A percentile compares a stretch with the other conserved stretches of the same genome.
These are phyloP conservation scores for Tympanopsis confertula DNA, from an alignment of 2,329 filamentous ascomycete genomes.

Conservation along the genomic window DNA sequence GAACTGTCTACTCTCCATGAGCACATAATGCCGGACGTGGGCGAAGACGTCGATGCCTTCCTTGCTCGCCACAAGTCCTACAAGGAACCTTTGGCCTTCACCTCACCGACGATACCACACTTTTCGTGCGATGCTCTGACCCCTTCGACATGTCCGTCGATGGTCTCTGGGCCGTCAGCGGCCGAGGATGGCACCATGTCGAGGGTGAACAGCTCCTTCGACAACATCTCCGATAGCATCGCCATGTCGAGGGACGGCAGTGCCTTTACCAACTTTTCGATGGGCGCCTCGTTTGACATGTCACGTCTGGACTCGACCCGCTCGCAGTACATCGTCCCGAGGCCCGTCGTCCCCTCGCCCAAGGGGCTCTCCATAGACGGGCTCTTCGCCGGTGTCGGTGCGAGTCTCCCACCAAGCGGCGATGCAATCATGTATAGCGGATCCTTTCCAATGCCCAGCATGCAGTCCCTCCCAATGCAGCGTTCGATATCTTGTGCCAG, in stretches of 20 bases:
- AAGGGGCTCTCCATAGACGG: slow-evolving; percentile 11
- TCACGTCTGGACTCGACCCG: slow-evolving; percentile 9
- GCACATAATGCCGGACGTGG: not conserved
- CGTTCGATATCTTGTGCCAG: slow-evolving; percentile 34
- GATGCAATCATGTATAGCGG: not conserved
- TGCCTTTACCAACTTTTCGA: not conserved
- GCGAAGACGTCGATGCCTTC: not conserved
- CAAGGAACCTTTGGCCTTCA: no score
- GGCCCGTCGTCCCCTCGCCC: slow-evolving; percentile 12
- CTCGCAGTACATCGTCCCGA: slow-evolving; percentile 8
- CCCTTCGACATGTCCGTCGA: slow-evolving; percentile 27
- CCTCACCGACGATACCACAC: not conserved
- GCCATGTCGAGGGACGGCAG: slow-evolving; percentile 17
- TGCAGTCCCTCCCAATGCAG: slow-evolving; percentile 18
- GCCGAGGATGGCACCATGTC: slow-evolving; percentile 27
- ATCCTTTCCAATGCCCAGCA: slow-evolving; percentile 3
- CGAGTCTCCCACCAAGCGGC: slow-evolving; percentile 13
- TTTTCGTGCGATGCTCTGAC: not conserved
- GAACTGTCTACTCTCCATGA: not conserved
- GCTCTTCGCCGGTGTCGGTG: slow-evolving; percentile 24
- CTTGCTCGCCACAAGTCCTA: not conserved
- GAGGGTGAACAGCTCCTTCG: slow-evolving; percentile 27
- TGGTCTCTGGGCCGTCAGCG: slow-evolving; percentile 26
- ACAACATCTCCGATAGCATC: slow-evolving; percentile 15
- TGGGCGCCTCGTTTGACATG: no score